Percentiles rank a stretch among this genome's conserved stretches.
phyloP scores from a whole-genome alignment of 306 rosid genomes.

The Abrus precatorius region DNA sequence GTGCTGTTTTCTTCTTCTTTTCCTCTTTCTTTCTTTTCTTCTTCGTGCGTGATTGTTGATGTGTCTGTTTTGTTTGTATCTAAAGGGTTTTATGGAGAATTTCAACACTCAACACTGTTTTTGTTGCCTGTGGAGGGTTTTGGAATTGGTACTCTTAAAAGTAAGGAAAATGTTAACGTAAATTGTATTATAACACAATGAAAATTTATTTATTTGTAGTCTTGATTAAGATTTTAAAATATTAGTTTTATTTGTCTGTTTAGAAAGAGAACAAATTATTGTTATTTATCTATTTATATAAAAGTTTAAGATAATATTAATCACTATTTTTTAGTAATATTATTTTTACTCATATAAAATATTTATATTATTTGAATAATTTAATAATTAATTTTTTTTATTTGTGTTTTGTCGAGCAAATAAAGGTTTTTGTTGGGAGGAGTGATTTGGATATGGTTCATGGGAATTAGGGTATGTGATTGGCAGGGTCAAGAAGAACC shows the following conservation, averaged over 20 bases:
- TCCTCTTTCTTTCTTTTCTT: background rate
- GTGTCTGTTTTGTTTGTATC: constrained; percentile 6
- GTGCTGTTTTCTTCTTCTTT: background rate
- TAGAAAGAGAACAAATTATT: no score
- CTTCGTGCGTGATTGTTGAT: background rate
- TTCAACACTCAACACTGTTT: background rate
- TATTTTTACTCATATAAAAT: no score
- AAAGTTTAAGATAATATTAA: no score
- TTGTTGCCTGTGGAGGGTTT: background rate
- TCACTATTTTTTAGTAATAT: no score
- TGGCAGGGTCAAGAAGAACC: no score
- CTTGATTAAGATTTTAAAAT: background rate
- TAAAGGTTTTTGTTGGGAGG: background rate
- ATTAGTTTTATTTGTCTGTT: background rate
- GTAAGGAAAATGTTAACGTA: no score
- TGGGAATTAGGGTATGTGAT: constrained; percentile 2
- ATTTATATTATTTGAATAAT: no score
- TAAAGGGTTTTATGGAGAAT: background rate
- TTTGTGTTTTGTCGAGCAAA: no score
- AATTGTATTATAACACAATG: no score
- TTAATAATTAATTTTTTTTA: no score
- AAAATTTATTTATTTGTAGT: background rate
- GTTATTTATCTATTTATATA: no score
- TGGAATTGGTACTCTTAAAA: background rate
- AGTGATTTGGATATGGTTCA: background rate